Conservation (phyloP, 1,139 yeast species). For the Hansenula lynferdii region DNA sequence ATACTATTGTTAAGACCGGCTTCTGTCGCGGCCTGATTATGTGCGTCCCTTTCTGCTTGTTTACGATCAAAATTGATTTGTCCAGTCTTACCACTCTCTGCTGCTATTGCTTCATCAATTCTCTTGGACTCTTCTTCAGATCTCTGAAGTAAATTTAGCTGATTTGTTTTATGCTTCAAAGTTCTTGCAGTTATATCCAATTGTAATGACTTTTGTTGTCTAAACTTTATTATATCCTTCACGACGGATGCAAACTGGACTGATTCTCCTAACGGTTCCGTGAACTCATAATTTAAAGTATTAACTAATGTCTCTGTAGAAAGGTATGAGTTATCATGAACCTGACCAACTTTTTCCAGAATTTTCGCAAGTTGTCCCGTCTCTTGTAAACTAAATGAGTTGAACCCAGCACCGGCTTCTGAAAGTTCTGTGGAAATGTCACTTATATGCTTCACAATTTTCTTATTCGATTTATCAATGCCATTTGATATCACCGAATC, state of each 20-base stretch:
- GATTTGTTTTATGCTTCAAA: conserved; percentile 40
- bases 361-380: conserved; percentile 36
- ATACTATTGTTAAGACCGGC: conserved; percentile 1
- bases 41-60: conserved; percentile 29
- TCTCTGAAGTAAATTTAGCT: conserved; percentile 44
- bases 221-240: conserved; percentile 59
- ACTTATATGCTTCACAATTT: conserved; percentile 54
- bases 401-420: conserved; percentile 29
- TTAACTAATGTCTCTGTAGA: conserved; percentile 56
- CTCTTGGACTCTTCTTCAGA: conserved; percentile 26
- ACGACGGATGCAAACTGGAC: conserved; percentile 70
- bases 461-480: conserved; percentile 62
- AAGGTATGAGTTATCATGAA: conserved; percentile 66
- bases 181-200: conserved; percentile 51
- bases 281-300: conserved; percentile 59
- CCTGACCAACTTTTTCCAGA: conserved; percentile 72
- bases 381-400: conserved; percentile 65
- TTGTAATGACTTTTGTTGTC: conserved; percentile 63
- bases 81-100: conserved; percentile 25
- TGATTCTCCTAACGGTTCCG: conserved; percentile 79
- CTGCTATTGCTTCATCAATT: conserved; percentile 26
- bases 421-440: conserved; percentile 57
- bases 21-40: conserved; percentile 27
- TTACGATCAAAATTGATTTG: conserved; percentile 24
- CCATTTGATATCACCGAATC: conserved; percentile 46